These are phyloP conservation scores for Brassica rapa DNA, from an alignment of 345 rosid genomes.

Conservation along the genomic window DNA sequence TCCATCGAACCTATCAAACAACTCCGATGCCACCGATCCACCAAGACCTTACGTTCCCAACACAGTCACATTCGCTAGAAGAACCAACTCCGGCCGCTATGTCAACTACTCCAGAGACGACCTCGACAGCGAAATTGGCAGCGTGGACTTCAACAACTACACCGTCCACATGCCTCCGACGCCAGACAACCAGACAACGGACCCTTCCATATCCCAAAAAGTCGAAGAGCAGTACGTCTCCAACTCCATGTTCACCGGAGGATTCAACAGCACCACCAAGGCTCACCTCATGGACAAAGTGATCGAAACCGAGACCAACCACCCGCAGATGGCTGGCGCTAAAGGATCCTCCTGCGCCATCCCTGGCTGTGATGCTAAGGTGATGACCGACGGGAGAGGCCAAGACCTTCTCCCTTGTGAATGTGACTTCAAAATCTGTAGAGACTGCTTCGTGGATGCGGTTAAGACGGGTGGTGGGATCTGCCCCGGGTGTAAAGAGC, in stretches of 20 bases:
- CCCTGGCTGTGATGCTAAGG: slow-evolving; percentile 92
- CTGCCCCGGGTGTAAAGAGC: slow-evolving; percentile 93
- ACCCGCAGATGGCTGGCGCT: slow-evolving; percentile 98
- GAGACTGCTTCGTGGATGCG: slow-evolving; percentile 91
- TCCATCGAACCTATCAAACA: slow-evolving; percentile 60
- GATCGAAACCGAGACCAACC: slow-evolving; percentile 81
- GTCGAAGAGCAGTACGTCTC: slow-evolving; percentile 98
- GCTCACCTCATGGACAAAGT: slow-evolving; percentile 99
- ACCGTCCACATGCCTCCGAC: slow-evolving; percentile 94
- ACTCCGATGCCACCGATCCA: slow-evolving; percentile 63
- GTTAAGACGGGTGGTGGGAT: slow-evolving; percentile 80
- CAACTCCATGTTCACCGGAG: slow-evolving; percentile 90
- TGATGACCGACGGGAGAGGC: slow-evolving; percentile 94
- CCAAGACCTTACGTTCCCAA: slow-evolving; percentile 65
- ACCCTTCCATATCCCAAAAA: slow-evolving; percentile 85
- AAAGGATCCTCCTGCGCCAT: slow-evolving; percentile 91
- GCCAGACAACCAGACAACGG: slow-evolving; percentile 96
- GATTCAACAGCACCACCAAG: slow-evolving; percentile 79
- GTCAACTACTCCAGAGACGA: slow-evolving; percentile 91
- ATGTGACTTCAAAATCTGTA: slow-evolving; percentile 93
- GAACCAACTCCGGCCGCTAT: slow-evolving; percentile 87
- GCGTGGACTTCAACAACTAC: slow-evolving; percentile 70
- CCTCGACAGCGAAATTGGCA: slow-evolving; percentile 87
- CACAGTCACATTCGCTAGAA: slow-evolving; percentile 67
- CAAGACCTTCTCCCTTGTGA: slow-evolving; percentile 90